Evolutionary conservation across 352 stramenopile species (phyloP).

Genomic region (Phytophthora cryptogea): DNA sequence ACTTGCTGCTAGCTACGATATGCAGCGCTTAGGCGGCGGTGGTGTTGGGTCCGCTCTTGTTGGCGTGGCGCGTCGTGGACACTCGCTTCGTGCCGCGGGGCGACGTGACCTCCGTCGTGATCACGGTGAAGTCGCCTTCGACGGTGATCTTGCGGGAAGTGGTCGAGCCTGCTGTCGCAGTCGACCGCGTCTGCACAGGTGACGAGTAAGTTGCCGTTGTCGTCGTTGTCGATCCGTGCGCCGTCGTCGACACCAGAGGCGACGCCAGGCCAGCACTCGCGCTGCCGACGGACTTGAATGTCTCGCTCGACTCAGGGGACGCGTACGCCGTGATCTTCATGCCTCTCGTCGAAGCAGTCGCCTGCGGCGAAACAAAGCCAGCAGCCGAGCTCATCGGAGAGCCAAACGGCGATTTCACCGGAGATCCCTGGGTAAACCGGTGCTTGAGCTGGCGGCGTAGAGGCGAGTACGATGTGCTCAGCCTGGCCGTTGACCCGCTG

Average conservation of each 20-base stretch:
- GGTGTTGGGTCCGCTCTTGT: slow-evolving; percentile 16
- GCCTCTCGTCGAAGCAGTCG: slow-evolving; percentile 10
- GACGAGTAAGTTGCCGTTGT: slow-evolving; percentile 19
- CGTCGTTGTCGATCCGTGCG: slow-evolving; percentile 5
- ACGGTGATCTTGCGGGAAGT: slow-evolving; percentile 25
- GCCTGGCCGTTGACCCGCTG: slow-evolving; percentile 22
- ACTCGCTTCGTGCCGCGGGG: slow-evolving; percentile 25
- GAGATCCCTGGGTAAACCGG: slow-evolving; percentile 24
- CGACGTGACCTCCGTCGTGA: slow-evolving; percentile 24
- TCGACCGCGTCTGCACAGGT: slow-evolving; percentile 10
- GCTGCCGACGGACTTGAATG: slow-evolving; percentile 8
- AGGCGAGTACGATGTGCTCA: slow-evolving; percentile 37
- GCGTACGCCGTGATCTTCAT: slow-evolving; percentile 36
- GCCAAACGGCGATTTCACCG: slow-evolving; percentile 16
- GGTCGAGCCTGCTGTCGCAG: slow-evolving; percentile 16
- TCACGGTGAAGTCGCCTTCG: slow-evolving; percentile 28
- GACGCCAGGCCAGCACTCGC: slow-evolving; percentile 13
- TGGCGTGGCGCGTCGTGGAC: slow-evolving; percentile 16
- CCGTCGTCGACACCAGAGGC: background rate
- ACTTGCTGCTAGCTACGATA: slow-evolving; percentile 5
- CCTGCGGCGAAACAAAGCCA: slow-evolving; percentile 21
- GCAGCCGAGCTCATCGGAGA: slow-evolving; percentile 17
- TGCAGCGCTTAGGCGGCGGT: slow-evolving; percentile 16
- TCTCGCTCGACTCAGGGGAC: slow-evolving; percentile 16
- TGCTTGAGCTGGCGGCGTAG: slow-evolving; percentile 33